Evolutionary conservation across 2,329 filamentous ascomycete genomes (phyloP), one percentile per base, ranked within the genome.

Genomic region (Balansia obtecta): DNA sequence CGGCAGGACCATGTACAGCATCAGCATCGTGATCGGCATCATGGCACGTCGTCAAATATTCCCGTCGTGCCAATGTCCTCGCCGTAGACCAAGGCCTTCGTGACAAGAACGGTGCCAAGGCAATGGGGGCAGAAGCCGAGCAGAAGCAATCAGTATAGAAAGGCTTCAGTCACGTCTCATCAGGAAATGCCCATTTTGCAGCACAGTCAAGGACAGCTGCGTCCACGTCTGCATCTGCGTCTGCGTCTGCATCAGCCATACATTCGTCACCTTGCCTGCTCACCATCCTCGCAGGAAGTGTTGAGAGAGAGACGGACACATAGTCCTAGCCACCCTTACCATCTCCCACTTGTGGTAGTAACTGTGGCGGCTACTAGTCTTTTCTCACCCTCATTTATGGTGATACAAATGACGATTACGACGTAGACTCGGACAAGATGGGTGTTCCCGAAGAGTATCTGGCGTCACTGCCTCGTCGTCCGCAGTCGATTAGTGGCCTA

Each of bases 51-150:
- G 41, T 61, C 63, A 48, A 63, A 63, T 53, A 68, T 71, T 11
- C 73, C 72, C 40, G 62, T 60, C 50, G 68, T 76, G 13, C 73
- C 74, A 41, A 75, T 59, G 62, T 76, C 48, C 63, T 73, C 53
- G 70, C 77, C 49, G 64, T 68, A 54, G 74, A 78, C 53, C 73
- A 74, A 45, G 73, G 68, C 44, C 60, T 74, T 48, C 60, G 61
- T 48, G 60, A 63, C 54, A 59, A 65, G 54, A 52, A 62, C 54
- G 34, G 59, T 57, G 54, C 66, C 50, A 77, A 77, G 63, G 68
- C 67, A 20, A 61, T 61, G 32, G 71, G 76, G 57, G 71, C 68
- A 5, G 65, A 67, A 33, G 47, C 34, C 20, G 20, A 40, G 34
- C 60, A 68, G 51, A 72, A 74, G 60, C 65, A 63, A 40, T 56